Evolutionary conservation across 2,329 filamentous ascomycete species (phyloP).

Genomic region (Graphiopsis chlorocephala): DNA sequence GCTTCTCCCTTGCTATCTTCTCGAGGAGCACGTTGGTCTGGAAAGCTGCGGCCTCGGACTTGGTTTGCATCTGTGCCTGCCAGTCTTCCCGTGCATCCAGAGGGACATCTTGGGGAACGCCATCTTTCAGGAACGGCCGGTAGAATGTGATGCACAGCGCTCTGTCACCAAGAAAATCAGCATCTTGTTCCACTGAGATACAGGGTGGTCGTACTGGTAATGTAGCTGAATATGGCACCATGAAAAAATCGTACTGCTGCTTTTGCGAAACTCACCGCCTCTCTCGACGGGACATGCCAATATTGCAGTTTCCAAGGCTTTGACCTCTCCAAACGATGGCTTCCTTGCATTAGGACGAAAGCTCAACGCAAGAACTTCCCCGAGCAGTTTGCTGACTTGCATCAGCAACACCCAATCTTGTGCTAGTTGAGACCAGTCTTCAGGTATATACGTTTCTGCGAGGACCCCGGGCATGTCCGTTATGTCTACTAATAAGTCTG

Average conservation of each 20-base stretch:
- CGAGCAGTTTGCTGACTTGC: constrained; percentile 15
- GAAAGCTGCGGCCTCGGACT: constrained; percentile 16
- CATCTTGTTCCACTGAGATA: background rate
- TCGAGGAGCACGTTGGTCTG: constrained; percentile 16
- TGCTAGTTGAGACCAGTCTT: constrained; percentile 12
- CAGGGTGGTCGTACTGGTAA: background rate
- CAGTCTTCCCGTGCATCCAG: background rate
- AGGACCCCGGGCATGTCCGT: constrained; percentile 11
- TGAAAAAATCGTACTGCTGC: background rate
- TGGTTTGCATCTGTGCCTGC: constrained; percentile 2
- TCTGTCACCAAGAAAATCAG: background rate
- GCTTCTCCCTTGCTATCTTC: constrained; percentile 7
- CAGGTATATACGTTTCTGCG: constrained; percentile 14
- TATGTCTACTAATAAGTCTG: constrained; percentile 16
- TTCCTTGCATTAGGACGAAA: constrained; percentile 13
- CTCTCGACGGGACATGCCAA: constrained; percentile 1
- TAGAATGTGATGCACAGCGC: constrained; percentile 10
- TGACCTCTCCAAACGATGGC: background rate
- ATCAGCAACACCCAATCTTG: constrained; percentile 18
- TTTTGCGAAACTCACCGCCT: background rate
- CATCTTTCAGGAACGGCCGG: constrained; percentile 3
- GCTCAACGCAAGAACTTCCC: constrained; percentile 13
- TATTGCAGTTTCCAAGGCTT: background rate
- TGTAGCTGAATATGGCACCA: constrained; percentile 6
- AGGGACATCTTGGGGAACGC: background rate